A percentile compares a stretch with the other conserved stretches of the same genome.
These are phyloP conservation scores for Hippophae gyantsensis DNA, from an alignment of 306 rosid species.

Conservation along the genomic window DNA sequence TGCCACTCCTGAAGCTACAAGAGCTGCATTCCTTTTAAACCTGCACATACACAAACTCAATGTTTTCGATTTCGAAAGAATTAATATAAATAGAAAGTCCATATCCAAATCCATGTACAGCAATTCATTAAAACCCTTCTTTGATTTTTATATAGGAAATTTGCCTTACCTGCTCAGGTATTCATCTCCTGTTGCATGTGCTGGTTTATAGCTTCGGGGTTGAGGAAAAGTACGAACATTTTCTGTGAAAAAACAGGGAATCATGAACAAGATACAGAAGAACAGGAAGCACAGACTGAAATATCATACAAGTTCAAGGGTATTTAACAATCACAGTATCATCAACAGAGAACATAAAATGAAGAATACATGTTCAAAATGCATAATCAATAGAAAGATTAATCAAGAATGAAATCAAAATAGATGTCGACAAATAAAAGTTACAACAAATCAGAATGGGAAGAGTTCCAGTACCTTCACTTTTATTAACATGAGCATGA, in stretches of 20 bases:
- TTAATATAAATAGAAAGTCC: constrained; percentile 2
- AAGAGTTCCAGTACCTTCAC: constrained; percentile 29
- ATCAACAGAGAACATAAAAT: not conserved
- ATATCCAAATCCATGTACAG: not conserved
- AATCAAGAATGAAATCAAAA: not conserved
- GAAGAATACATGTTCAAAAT: not conserved
- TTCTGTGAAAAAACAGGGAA: constrained; percentile 25
- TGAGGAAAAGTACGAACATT: constrained; percentile 36
- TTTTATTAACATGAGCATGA: constrained; percentile 23
- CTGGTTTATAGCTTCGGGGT: constrained; percentile 43
- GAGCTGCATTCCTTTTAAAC: constrained; percentile 65
- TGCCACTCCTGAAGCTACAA: constrained; percentile 77
- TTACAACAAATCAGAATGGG: not conserved
- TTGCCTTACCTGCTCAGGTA: constrained; percentile 64
- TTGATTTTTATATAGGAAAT: constrained; percentile 6
- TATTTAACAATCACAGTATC: not conserved
- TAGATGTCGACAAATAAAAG: not conserved
- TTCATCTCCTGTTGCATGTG: constrained; percentile 43
- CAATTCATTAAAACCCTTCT: not conserved
- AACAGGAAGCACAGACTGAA: too few relatives aligned
- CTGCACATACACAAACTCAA: constrained; percentile 27
- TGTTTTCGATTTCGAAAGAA: not conserved
- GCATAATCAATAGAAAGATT: not conserved
- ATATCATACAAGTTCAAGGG: not conserved
- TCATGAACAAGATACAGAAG: constrained; percentile 1